Evolutionary conservation across 768 basidiomycete species (phyloP), one percentile per base, ranked within the genome.

Genomic region (Trametes cinnabarina): DNA sequence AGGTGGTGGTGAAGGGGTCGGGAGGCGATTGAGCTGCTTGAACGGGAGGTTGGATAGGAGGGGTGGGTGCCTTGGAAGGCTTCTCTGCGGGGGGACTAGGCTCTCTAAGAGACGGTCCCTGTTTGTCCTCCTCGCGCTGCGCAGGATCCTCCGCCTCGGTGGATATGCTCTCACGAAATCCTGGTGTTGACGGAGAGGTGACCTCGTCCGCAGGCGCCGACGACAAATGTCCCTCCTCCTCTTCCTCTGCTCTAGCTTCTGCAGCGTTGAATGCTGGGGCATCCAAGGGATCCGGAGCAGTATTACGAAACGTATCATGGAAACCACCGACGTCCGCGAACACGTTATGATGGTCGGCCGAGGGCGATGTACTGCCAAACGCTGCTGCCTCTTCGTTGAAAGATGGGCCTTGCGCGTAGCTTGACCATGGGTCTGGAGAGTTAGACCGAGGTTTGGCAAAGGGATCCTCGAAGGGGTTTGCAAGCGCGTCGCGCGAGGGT

Each of bases 351-450:
- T 57, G 60, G 34, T 60, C 52, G 11, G 54, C 53, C 4, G 64
- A 63, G 9, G 64, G 64, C 9, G 62, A 62, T 17, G 51, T 58
- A 59, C 60, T 66, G 42, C 60, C 67, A 39, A 65, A 65, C 0
- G 62, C 67, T 2, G 60, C 63, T 6, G 50, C 55, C 23, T 62
- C 62, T 19, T 65, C 61, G 15, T 60, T 54, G 37, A 58, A 55
- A 3, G 53, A 46, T 2, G 64, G 46, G 61, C 51, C 46, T 41
- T 76, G 76, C 60, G 79, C 84, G 37, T 82, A 85, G 57, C 79
- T 81, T 4, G 86, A 75, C 89, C 89, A 92, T 63, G 89, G 89
- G 70, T 91, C 89, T 41, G 87, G 86, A 19, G 88, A 89, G 62
- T 72, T 68, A 20, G 87, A 84, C 41, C 88, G 69, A 26, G 67